Conservation (phyloP, 2,329 filamentous ascomycete genomes). For the Sporothrix euskadiensis region DNA sequence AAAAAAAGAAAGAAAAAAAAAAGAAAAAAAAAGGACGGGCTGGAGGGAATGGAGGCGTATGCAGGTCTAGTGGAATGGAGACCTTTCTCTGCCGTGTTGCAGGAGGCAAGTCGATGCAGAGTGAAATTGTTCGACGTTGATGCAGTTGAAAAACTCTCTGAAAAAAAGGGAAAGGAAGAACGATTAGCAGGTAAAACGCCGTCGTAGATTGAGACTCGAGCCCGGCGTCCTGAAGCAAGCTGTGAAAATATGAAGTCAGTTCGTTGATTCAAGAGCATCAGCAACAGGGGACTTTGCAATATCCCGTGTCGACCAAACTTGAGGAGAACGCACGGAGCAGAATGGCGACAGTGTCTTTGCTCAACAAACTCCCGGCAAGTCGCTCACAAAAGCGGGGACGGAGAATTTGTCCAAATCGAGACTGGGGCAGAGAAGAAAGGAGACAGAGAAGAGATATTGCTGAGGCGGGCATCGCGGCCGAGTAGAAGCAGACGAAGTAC, state of each 20-base stretch:
- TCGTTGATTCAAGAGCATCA: not conserved
- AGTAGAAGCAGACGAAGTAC: not conserved
- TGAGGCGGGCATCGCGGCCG: constrained; percentile 9
- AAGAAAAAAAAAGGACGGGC: not conserved
- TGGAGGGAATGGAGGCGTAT: constrained; percentile 5
- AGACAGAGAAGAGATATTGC: not conserved
- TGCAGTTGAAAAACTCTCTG: not conserved
- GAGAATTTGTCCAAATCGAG: not conserved
- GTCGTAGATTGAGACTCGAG: not conserved
- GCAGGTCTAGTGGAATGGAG: constrained; percentile 5
- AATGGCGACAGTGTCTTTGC: constrained; percentile 10
- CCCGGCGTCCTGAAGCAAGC: not conserved
- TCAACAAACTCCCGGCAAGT: not conserved
- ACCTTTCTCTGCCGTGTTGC: constrained; percentile 17
- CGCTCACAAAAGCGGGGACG: constrained; percentile 2
- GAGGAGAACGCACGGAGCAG: constrained; percentile 6
- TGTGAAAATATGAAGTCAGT: not conserved
- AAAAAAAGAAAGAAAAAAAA: not conserved
- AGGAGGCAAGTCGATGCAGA: constrained; percentile 15
- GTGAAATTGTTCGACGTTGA: not conserved
- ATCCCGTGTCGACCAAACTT: constrained; percentile 14
- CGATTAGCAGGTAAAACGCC: not conserved
- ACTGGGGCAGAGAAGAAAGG: not conserved
- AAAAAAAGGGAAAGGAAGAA: not conserved
- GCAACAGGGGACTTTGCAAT: not conserved